phyloP scores from a whole-genome alignment of 1,284 basidiomycete genomes.

The Naganishia sp. region DNA sequence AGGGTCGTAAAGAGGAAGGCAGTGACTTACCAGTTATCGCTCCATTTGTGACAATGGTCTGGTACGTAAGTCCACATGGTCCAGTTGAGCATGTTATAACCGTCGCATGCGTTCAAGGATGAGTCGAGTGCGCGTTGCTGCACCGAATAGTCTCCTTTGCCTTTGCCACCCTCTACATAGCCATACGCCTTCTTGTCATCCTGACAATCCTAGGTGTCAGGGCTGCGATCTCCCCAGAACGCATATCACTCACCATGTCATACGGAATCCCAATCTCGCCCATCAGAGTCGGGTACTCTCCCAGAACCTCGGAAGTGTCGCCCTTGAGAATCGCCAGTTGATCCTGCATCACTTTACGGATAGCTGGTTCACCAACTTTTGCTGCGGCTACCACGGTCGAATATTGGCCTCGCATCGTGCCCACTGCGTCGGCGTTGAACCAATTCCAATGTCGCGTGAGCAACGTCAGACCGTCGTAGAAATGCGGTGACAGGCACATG shows the following conservation, averaged over 20 bases:
- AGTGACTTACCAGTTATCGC: slow-evolving; percentile 70
- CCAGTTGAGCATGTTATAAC: slow-evolving; percentile 75
- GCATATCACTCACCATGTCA: slow-evolving; percentile 63
- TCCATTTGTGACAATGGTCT: slow-evolving; percentile 75
- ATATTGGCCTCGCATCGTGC: slow-evolving; percentile 84
- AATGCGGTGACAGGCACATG: slow-evolving; percentile 80
- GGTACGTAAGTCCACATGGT: slow-evolving; percentile 91
- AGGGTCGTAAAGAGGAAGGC: slow-evolving; percentile 10
- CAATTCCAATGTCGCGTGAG: slow-evolving; percentile 86
- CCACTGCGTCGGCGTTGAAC: slow-evolving; percentile 75
- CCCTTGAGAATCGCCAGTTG: slow-evolving; percentile 77
- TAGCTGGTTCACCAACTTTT: slow-evolving; percentile 73
- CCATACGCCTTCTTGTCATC: slow-evolving; percentile 80
- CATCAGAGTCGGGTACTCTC: slow-evolving; percentile 84
- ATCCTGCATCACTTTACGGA: slow-evolving; percentile 77
- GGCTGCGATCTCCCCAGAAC: background rate
- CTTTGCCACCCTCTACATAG: slow-evolving; percentile 71
- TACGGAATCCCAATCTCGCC: slow-evolving; percentile 95
- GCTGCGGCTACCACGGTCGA: slow-evolving; percentile 59
- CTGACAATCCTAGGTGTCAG: slow-evolving; percentile 33
- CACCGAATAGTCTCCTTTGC: slow-evolving; percentile 72
- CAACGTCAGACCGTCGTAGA: slow-evolving; percentile 84
- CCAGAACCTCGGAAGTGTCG: slow-evolving; percentile 60
- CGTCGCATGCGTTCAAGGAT: slow-evolving; percentile 85
- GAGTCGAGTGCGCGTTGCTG: slow-evolving; percentile 90